phyloP scores from a whole-genome alignment of 257 asterid genomes.

The Solanum arcanum region DNA sequence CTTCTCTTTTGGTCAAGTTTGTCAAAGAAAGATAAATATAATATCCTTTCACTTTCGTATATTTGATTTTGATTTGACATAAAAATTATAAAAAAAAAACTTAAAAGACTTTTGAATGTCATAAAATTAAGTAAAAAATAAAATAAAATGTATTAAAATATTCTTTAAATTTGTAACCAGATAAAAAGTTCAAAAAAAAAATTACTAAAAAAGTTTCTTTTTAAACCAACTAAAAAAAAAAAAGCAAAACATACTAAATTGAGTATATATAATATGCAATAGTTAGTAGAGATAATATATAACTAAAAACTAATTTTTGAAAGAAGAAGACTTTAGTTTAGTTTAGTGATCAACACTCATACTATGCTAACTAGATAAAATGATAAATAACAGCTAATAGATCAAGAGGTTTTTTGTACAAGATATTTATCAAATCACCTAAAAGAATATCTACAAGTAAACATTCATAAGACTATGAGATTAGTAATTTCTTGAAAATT shows the following conservation, averaged over 20 bases:
- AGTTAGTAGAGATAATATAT: too few species aligned
- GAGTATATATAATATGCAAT: too few species aligned
- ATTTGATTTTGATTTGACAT: not conserved
- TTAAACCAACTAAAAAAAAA: too few species aligned
- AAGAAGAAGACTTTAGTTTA: not conserved
- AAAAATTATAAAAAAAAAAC: not conserved
- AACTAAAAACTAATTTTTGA: not conserved
- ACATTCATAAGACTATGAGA: not conserved
- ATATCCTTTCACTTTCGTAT: rapidly evolving
- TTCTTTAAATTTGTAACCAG: rapidly evolving
- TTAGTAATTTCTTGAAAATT: too few species aligned
- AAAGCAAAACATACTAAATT: too few species aligned
- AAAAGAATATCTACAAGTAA: too few species aligned
- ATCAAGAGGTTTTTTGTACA: not conserved
- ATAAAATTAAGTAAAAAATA: too few species aligned
- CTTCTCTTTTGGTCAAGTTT: not conserved
- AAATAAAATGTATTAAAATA: too few species aligned
- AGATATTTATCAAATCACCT: not conserved
- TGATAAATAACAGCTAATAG: too few species aligned
- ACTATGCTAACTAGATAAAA: not conserved
- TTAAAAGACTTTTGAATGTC: too few species aligned
- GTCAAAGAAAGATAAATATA: not conserved
- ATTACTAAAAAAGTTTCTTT: too few species aligned
- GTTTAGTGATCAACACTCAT: too few species aligned
- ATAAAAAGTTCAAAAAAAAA: not conserved